Evolutionary conservation across 768 basidiomycete genomes (phyloP).

Genomic region (Tylopilus subfusipes): DNA sequence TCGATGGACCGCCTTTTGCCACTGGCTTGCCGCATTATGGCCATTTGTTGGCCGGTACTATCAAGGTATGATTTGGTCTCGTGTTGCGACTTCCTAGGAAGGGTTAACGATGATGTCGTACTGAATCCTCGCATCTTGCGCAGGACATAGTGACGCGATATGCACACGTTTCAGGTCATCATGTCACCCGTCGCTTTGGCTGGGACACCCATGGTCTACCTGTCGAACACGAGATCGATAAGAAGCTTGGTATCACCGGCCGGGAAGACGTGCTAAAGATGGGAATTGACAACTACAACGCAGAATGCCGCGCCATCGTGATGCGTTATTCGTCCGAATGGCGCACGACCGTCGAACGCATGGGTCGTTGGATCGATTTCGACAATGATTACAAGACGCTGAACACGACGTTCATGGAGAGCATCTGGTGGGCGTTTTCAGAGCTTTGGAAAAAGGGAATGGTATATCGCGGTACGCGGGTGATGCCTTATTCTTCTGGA

Average conservation of each 20-base stretch:
- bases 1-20: slow-evolving; percentile 96
- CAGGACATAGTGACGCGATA: slow-evolving; percentile 98
- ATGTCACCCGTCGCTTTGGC: slow-evolving; percentile 92
- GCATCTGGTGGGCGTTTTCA: slow-evolving; percentile 98
- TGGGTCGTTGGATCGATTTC: slow-evolving; percentile 99
- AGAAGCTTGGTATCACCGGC: slow-evolving; percentile 86
- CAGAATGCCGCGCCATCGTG: slow-evolving; percentile 92
- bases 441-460: slow-evolving; percentile 89
- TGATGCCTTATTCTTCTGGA: slow-evolving; percentile 98
- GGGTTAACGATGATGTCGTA: neutral
- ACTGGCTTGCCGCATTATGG: slow-evolving; percentile 97
- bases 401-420: slow-evolving; percentile 93
- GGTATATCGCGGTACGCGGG: slow-evolving; percentile 89
- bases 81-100: neutral
- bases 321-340: slow-evolving; percentile 96
- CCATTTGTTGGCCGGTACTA: slow-evolving; percentile 87
- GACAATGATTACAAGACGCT: slow-evolving; percentile 99
- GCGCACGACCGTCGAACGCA: slow-evolving; percentile 92
- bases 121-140: neutral
- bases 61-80: slow-evolving; percentile 61
- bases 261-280: slow-evolving; percentile 91
- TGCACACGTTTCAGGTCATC: slow-evolving; percentile 87
- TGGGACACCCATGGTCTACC: slow-evolving; percentile 99
- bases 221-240: slow-evolving; percentile 99
- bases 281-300: slow-evolving; percentile 98